phyloP scores from a whole-genome alignment of 805 yeast species.

The Cyberlindnera meyerae region DNA sequence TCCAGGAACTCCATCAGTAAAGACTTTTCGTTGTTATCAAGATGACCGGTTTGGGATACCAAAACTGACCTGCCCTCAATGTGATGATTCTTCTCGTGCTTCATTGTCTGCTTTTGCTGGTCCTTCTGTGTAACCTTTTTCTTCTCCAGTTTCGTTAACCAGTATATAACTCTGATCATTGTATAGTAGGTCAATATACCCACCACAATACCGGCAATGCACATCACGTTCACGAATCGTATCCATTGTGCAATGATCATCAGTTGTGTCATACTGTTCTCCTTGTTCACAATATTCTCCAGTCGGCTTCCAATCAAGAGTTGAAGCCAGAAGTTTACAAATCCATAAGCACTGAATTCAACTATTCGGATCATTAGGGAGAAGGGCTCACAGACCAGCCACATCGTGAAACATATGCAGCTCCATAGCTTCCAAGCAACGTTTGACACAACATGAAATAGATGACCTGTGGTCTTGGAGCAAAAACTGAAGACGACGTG shows the following conservation, averaged over 20 bases:
- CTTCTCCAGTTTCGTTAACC: conserved; percentile 20
- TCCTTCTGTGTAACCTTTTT: background rate
- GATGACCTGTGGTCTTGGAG: too few species aligned
- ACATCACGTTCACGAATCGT: conserved; percentile 20
- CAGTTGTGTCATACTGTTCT: conserved; percentile 17
- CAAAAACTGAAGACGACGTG: too few species aligned
- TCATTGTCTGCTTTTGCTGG: conserved; percentile 2
- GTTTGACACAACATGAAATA: too few species aligned
- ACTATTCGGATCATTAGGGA: conserved; percentile 15
- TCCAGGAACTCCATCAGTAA: too few species aligned
- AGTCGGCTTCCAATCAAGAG: conserved; percentile 16
- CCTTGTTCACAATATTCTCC: conserved; percentile 12
- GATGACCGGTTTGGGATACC: too few species aligned
- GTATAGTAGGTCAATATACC: conserved; percentile 23
- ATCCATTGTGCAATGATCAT: conserved; percentile 21
- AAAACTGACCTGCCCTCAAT: too few species aligned
- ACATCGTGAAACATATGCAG: conserved; percentile 1
- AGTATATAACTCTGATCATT: conserved; percentile 17
- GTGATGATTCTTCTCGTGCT: conserved; percentile 2
- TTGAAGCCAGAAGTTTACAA: conserved; percentile 17
- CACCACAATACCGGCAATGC: conserved; percentile 18
- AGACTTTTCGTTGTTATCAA: too few species aligned
- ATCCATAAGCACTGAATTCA: conserved; percentile 18
- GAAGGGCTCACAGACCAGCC: conserved; percentile 19
- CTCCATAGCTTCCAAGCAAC: conserved; percentile 1